Percentiles rank a stretch among this genome's conserved stretches.
Evolutionary conservation across 768 basidiomycete genomes (phyloP).

Genomic region (Tylopilus felleus): DNA sequence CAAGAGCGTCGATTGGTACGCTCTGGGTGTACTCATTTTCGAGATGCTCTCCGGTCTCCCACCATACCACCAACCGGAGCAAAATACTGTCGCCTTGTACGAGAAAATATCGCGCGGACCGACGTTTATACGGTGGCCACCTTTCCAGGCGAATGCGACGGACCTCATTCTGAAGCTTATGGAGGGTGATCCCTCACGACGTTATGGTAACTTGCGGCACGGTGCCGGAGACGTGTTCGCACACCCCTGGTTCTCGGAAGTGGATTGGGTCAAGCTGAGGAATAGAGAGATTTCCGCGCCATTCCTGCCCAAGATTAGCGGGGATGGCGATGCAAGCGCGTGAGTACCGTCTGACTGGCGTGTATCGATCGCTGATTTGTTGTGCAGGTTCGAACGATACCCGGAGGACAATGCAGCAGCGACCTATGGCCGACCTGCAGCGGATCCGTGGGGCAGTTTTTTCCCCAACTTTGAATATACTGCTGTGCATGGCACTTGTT

Average conservation of each 20-base stretch:
- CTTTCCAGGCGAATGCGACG: slow-evolving; percentile 70
- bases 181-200: slow-evolving; percentile 82
- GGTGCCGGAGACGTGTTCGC: slow-evolving; percentile 90
- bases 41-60: slow-evolving; percentile 97
- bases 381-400: slow-evolving; percentile 67
- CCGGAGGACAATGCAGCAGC: slow-evolving; percentile 67
- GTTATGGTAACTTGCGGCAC: slow-evolving; percentile 85
- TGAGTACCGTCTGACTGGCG: slow-evolving; percentile 37
- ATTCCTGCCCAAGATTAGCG: slow-evolving; percentile 86
- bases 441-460: slow-evolving; percentile 59
- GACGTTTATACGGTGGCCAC: slow-evolving; percentile 73
- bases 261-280: slow-evolving; percentile 82
- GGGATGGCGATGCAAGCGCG: slow-evolving; percentile 96
- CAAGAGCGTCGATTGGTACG: slow-evolving; percentile 98
- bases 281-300: slow-evolving; percentile 90
- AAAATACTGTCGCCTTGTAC: slow-evolving; percentile 83
- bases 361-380: not conserved
- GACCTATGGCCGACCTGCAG: slow-evolving; percentile 54
- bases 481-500: slow-evolving; percentile 35
- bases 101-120: slow-evolving; percentile 86
- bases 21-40: slow-evolving; percentile 92
- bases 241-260: slow-evolving; percentile 93
- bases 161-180: slow-evolving; percentile 90
- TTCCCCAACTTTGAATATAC: slow-evolving; percentile 81
- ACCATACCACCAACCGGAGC: slow-evolving; percentile 88